Evolutionary conservation across 345 rosid genomes (phyloP).

Genomic region (Salix dunnii): DNA sequence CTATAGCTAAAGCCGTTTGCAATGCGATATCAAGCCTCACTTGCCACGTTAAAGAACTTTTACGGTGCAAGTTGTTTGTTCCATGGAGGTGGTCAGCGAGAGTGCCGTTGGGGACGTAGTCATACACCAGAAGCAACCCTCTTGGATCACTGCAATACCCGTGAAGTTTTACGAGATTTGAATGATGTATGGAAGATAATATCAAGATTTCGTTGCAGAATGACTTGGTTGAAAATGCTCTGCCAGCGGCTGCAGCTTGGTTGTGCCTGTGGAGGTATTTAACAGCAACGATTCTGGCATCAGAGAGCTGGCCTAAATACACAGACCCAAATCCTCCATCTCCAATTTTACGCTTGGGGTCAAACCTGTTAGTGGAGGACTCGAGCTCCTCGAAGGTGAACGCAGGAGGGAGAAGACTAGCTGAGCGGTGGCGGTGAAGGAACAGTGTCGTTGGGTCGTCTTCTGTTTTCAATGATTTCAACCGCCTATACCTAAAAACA

Average conservation of each 20-base stretch:
- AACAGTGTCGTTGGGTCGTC: conserved; percentile 78
- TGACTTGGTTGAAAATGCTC: conserved; percentile 60
- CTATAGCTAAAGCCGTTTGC: conserved; percentile 67
- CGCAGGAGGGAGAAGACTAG: conserved; percentile 74
- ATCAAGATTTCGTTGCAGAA: conserved; percentile 92
- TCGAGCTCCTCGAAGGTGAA: conserved; percentile 92
- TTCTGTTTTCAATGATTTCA: conserved; percentile 38
- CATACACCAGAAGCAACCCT: conserved; percentile 80
- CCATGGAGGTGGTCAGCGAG: conserved; percentile 89
- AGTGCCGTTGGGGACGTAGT: conserved; percentile 83
- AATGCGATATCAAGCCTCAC: conserved; percentile 76
- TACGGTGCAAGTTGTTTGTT: conserved; percentile 25
- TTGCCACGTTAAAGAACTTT: conserved; percentile 52
- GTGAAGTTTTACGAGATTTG: conserved; percentile 81
- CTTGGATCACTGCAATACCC: conserved; percentile 97
- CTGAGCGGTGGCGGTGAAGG: conserved; percentile 74
- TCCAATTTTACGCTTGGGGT: conserved; percentile 74
- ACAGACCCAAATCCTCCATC: conserved; percentile 96
- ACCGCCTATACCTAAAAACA: conserved; percentile 49
- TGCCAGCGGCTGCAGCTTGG: conserved; percentile 40
- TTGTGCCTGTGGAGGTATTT: conserved; percentile 77
- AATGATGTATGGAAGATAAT: conserved; percentile 74
- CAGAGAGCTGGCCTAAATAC: conserved; percentile 65
- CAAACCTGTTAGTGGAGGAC: conserved; percentile 69
- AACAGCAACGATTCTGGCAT: conserved; percentile 71